Percentiles rank a stretch among this genome's conserved stretches.
These are phyloP conservation scores for Ascochyta pisi DNA, from an alignment of 2,329 filamentous ascomycete species.

Conservation along the genomic window DNA sequence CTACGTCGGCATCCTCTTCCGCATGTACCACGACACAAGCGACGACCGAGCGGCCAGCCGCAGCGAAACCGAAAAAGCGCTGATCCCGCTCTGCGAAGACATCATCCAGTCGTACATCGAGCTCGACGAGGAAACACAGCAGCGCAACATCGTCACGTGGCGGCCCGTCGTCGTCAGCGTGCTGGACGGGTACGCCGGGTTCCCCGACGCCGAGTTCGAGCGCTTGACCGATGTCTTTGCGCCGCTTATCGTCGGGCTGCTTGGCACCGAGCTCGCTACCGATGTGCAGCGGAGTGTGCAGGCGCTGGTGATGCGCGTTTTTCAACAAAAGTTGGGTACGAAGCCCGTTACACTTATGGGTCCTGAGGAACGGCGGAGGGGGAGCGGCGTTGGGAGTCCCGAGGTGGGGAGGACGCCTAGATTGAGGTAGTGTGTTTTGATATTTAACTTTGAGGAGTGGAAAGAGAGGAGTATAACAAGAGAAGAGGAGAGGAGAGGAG, in stretches of 20 bases:
- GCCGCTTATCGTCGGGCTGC: slow-evolving; percentile 80
- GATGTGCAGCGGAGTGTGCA: slow-evolving; percentile 83
- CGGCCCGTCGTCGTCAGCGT: slow-evolving; percentile 96
- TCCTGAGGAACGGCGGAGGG: slow-evolving; percentile 26
- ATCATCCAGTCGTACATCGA: slow-evolving; percentile 85
- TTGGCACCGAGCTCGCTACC: slow-evolving; percentile 78
- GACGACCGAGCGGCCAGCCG: slow-evolving; percentile 82
- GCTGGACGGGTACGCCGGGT: slow-evolving; percentile 87
- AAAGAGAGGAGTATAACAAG: no score
- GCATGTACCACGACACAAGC: slow-evolving; percentile 93
- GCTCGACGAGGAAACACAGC: slow-evolving; percentile 94
- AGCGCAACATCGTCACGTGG: slow-evolving; percentile 97
- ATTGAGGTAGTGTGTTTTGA: not conserved
- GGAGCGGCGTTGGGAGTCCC: slow-evolving; percentile 33
- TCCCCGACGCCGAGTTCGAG: slow-evolving; percentile 80
- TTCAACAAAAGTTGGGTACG: slow-evolving; percentile 61
- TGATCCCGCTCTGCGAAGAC: slow-evolving; percentile 94
- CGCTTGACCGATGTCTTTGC: slow-evolving; percentile 85
- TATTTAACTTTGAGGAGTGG: no score
- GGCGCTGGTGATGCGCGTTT: slow-evolving; percentile 78
- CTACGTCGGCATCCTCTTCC: slow-evolving; percentile 92
- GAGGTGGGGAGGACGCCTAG: slow-evolving; percentile 16
- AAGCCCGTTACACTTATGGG: slow-evolving; percentile 36
- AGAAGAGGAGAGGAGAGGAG: no score
- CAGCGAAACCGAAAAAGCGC: slow-evolving; percentile 83